These are phyloP conservation scores for Candida sanyiensis DNA, from an alignment of 805 yeast species.

Conservation along the genomic window DNA sequence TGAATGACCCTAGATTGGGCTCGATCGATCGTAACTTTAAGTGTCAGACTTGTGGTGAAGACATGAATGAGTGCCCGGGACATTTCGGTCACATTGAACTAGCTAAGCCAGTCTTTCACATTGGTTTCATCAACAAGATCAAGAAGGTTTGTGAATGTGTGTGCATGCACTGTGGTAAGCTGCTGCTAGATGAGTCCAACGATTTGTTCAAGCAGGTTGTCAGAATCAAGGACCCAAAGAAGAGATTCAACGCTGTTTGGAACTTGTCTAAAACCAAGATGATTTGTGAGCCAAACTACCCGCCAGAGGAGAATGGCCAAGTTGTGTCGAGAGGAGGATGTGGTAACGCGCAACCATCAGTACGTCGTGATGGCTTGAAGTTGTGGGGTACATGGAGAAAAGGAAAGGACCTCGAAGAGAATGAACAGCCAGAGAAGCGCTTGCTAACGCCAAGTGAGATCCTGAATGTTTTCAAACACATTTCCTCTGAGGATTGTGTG, in stretches of 20 bases:
- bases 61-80: slow-evolving; percentile 99
- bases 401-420: slow-evolving; percentile 69
- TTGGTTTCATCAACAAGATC: slow-evolving; percentile 89
- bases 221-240: slow-evolving; percentile 87
- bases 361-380: slow-evolving; percentile 93
- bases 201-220: slow-evolving; percentile 78
- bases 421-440: slow-evolving; percentile 87
- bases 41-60: slow-evolving; percentile 99
- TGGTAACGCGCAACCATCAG: slow-evolving; percentile 93
- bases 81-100: slow-evolving; percentile 98
- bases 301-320: slow-evolving; percentile 56
- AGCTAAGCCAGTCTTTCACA: slow-evolving; percentile 97
- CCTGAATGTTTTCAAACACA: slow-evolving; percentile 85
- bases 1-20: slow-evolving; percentile 95
- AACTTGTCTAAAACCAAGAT: slow-evolving; percentile 81
- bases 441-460: slow-evolving; percentile 85
- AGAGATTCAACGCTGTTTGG: slow-evolving; percentile 97
- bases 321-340: slow-evolving; percentile 86
- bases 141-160: slow-evolving; percentile 94
- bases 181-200: slow-evolving; percentile 73
- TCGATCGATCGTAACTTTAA: slow-evolving; percentile 94
- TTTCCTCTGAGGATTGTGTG: slow-evolving; percentile 74
- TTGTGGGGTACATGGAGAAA: slow-evolving; percentile 98
- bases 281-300: slow-evolving; percentile 88
- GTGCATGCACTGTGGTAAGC: slow-evolving; percentile 98